phyloP scores from a whole-genome alignment of 768 basidiomycete genomes.

The Nidularia pulvinata region DNA sequence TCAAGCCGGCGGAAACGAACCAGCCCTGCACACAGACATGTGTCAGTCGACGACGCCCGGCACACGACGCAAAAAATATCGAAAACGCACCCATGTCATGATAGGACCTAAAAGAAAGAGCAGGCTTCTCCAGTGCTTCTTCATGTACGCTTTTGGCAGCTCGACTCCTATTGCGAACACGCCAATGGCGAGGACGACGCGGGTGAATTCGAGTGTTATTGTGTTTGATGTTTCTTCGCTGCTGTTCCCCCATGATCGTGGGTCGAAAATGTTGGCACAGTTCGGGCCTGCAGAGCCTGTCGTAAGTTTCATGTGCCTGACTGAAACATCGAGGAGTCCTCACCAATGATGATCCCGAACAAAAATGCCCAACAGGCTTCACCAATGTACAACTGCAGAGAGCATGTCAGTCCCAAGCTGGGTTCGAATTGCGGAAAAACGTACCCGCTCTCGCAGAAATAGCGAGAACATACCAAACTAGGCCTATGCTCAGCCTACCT shows the following conservation, averaged over 20 bases:
- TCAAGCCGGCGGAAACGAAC: constrained; percentile 91
- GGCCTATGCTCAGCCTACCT: background rate
- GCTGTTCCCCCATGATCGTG: constrained; percentile 67
- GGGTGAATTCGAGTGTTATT: constrained; percentile 89
- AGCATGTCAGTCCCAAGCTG: constrained; percentile 4
- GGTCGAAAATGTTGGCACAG: constrained; percentile 80
- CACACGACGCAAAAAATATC: background rate
- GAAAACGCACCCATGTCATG: constrained; percentile 75
- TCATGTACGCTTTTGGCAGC: constrained; percentile 94
- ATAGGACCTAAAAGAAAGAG: constrained; percentile 81
- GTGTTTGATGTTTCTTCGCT: constrained; percentile 52
- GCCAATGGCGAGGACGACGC: constrained; percentile 93
- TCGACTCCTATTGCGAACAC: constrained; percentile 99
- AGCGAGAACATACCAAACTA: constrained; percentile 97
- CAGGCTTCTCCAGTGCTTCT: constrained; percentile 89
- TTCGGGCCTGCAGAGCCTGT: constrained; percentile 62
- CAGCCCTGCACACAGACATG: constrained; percentile 61
- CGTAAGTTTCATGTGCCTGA: no score
- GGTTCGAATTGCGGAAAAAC: constrained; percentile 8
- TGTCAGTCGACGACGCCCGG: background rate
- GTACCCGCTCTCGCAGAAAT: constrained; percentile 83
- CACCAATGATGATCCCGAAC: constrained; percentile 89
- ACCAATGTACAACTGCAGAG: constrained; percentile 78
- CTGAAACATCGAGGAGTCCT: constrained; percentile 8
- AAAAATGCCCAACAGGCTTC: constrained; percentile 97